Conservation (phyloP, 805 yeast genomes). For the Candida schatavii region DNA sequence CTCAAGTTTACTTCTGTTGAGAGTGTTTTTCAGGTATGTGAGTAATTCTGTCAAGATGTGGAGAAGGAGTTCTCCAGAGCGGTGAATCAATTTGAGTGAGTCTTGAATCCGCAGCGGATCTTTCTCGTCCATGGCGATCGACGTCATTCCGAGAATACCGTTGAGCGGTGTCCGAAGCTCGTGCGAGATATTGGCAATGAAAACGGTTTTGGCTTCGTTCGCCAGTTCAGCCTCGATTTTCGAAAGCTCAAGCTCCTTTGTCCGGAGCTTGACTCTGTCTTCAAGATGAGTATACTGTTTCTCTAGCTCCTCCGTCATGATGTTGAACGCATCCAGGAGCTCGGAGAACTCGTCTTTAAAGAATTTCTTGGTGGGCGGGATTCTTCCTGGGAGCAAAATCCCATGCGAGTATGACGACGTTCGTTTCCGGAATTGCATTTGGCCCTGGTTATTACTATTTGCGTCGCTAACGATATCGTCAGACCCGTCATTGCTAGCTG, state of each 20-base stretch:
- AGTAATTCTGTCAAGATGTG: slow-evolving; percentile 88
- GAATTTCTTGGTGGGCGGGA: slow-evolving; percentile 40
- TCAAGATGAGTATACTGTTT: slow-evolving; percentile 82
- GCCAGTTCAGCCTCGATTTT: slow-evolving; percentile 90
- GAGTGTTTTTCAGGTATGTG: slow-evolving; percentile 88
- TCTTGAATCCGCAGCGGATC: slow-evolving; percentile 67
- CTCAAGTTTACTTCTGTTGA: slow-evolving; percentile 80
- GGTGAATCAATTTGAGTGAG: slow-evolving; percentile 75
- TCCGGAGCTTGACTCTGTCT: slow-evolving; percentile 82
- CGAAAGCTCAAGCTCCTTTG: slow-evolving; percentile 84
- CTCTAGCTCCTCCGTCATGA: slow-evolving; percentile 85
- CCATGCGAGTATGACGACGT: slow-evolving; percentile 30
- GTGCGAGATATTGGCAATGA: slow-evolving; percentile 88
- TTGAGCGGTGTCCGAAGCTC: slow-evolving; percentile 94
- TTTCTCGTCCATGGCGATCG: slow-evolving; percentile 85
- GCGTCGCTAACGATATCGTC: no score
- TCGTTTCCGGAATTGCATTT: no score
- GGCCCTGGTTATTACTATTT: no score
- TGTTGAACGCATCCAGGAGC: slow-evolving; percentile 82
- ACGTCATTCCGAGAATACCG: slow-evolving; percentile 95
- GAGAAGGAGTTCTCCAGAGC: slow-evolving; percentile 86
- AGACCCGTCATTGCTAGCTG: slow-evolving; percentile 28
- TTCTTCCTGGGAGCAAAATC: slow-evolving; percentile 36
- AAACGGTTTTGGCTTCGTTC: slow-evolving; percentile 93
- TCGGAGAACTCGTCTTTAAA: slow-evolving; percentile 86